A percentile compares a stretch with the other conserved stretches of the same genome.
phyloP scores from a whole-genome alignment of 495 filamentous ascomycete genomes.

The Immersiella caudata region DNA sequence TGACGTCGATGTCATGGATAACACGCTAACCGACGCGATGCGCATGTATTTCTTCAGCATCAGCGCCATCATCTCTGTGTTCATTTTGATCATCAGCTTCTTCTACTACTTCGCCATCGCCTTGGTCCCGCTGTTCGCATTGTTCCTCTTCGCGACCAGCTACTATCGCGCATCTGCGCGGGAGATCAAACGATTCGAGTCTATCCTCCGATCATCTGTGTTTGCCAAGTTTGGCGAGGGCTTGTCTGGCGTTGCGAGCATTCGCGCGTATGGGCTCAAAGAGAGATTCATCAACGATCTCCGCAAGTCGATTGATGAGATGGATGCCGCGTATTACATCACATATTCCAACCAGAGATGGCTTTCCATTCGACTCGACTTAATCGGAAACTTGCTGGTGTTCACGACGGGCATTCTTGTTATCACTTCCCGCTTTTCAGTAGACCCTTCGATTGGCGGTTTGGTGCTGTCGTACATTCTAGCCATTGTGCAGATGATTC shows the following conservation, averaged over 20 bases:
- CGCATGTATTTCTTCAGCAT: constrained; percentile 90
- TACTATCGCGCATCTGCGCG: constrained; percentile 92
- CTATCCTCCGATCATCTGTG: constrained; percentile 80
- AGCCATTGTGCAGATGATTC: constrained; percentile 92
- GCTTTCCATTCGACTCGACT: constrained; percentile 82
- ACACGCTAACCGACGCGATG: constrained; percentile 85
- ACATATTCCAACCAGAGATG: constrained; percentile 94
- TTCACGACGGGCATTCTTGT: constrained; percentile 89
- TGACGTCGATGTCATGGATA: constrained; percentile 95
- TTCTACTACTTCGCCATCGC: constrained; percentile 95
- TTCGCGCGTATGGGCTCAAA: constrained; percentile 85
- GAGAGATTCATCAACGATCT: constrained; percentile 71
- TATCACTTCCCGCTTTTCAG: constrained; percentile 88
- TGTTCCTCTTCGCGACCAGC: constrained; percentile 80
- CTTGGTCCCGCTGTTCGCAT: constrained; percentile 73
- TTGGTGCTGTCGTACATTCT: constrained; percentile 92
- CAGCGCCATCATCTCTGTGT: constrained; percentile 75
- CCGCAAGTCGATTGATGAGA: constrained; percentile 73
- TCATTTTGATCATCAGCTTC: constrained; percentile 86
- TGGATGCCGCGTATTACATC: constrained; percentile 92
- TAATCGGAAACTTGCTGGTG: constrained; percentile 78
- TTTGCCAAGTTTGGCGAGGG: constrained; percentile 93
- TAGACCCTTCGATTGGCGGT: constrained; percentile 81
- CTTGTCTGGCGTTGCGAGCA: constrained; percentile 77
- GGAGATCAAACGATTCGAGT: constrained; percentile 92